Percentiles rank a stretch among this genome's conserved stretches.
Conservation (phyloP, 2,329 filamentous ascomycete species). For the Penicillium sp. region DNA sequence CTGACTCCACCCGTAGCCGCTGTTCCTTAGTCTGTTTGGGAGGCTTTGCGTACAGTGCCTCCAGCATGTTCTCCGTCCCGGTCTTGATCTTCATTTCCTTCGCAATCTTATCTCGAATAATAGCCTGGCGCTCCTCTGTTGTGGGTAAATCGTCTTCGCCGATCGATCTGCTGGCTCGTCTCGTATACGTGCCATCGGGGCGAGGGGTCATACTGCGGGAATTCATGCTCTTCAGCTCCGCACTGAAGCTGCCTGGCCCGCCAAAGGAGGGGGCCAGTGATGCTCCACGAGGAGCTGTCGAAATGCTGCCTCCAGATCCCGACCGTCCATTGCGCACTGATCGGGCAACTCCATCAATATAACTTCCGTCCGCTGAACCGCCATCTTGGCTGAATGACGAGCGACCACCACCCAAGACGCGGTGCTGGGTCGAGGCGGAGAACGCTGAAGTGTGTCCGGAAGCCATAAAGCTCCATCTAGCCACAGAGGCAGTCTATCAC, state of each 20-base stretch:
- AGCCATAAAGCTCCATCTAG: slow-evolving; percentile 49
- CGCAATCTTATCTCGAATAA: slow-evolving; percentile 79
- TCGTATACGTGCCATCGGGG: slow-evolving; percentile 57
- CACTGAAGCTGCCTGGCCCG: slow-evolving; percentile 81
- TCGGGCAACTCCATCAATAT: slow-evolving; percentile 34
- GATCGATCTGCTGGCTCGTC: slow-evolving; percentile 43
- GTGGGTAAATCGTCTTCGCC: slow-evolving; percentile 63
- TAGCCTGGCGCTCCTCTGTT: slow-evolving; percentile 71
- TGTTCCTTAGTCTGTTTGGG: slow-evolving; percentile 92
- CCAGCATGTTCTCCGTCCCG: slow-evolving; percentile 95
- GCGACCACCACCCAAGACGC: slow-evolving; percentile 37
- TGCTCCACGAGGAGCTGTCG: slow-evolving; percentile 63
- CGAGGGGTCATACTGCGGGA: slow-evolving; percentile 62
- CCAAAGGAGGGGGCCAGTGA: slow-evolving; percentile 70
- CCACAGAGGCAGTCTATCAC: slow-evolving; percentile 36
- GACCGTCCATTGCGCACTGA: slow-evolving; percentile 48
- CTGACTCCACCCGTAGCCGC: slow-evolving; percentile 74
- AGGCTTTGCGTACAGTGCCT: slow-evolving; percentile 91
- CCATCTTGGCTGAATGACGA: slow-evolving; percentile 42
- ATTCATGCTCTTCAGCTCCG: slow-evolving; percentile 72
- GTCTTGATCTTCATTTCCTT: slow-evolving; percentile 98
- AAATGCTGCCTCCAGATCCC: slow-evolving; percentile 58
- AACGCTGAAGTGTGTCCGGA: slow-evolving; percentile 44
- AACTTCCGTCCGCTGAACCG: slow-evolving; percentile 39
- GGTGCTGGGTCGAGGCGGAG: slow-evolving; percentile 44